Conservation (phyloP, 371 early-diverging fungal species). For the Apophysomyces sp. region DNA sequence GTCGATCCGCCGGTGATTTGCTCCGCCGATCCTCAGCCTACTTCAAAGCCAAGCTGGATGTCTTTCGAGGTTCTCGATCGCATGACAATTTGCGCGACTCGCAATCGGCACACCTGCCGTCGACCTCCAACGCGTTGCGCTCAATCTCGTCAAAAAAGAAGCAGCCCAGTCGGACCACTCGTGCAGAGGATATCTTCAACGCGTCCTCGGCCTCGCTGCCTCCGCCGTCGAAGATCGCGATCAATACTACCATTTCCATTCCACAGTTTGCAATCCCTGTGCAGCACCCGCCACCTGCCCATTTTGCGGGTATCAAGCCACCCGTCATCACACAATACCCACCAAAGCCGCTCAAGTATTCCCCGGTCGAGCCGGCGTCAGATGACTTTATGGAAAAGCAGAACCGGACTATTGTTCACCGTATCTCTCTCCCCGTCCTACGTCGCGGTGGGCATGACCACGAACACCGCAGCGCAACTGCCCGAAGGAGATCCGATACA, state of each 20-base stretch:
- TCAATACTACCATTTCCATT: constrained; percentile 19
- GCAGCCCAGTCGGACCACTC: constrained; percentile 1
- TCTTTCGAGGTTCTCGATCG: neutral
- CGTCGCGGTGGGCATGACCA: neutral
- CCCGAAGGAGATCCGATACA: neutral
- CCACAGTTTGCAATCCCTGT: neutral
- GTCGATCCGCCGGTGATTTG: constrained; percentile 10
- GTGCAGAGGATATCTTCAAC: constrained; percentile 10
- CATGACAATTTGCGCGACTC: neutral
- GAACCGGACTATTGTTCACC: neutral
- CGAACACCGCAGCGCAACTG: neutral
- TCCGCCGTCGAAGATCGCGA: constrained; percentile 15
- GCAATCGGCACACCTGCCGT: neutral
- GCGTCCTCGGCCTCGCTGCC: neutral
- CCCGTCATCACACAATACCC: constrained; percentile 32
- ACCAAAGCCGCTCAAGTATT: constrained; percentile 25
- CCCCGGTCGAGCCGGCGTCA: constrained; percentile 28
- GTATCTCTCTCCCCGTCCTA: constrained; percentile 16
- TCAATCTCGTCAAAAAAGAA: constrained; percentile 10
- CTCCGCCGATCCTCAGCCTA: constrained; percentile 24
- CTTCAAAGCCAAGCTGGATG: constrained; percentile 14
- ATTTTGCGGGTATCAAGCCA: constrained; percentile 10
- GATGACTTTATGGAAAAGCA: neutral
- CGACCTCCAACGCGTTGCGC: neutral
- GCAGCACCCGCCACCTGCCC: neutral